phyloP scores from a whole-genome alignment of 2,329 filamentous ascomycete genomes.

The Hortaea sp. region DNA sequence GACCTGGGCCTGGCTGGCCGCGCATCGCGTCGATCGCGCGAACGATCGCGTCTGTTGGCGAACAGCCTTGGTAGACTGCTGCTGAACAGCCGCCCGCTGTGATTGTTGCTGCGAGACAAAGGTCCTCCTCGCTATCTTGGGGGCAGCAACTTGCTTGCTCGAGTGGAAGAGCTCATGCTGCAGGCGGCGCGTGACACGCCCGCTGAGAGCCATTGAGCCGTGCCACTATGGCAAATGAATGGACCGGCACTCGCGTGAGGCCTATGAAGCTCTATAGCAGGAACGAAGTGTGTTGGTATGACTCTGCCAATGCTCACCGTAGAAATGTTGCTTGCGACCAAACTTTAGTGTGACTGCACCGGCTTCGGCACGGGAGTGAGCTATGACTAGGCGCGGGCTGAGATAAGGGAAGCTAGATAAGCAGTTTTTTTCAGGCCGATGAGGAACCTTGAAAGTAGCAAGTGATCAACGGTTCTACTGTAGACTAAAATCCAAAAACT shows the following conservation, averaged over 20 bases:
- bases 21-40: constrained; percentile 15
- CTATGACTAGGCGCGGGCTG: too few relatives aligned
- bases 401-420: too few relatives aligned
- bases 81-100: constrained; percentile 9
- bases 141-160: constrained; percentile 13
- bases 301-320: too few relatives aligned
- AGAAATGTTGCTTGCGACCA: too few relatives aligned
- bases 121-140: constrained; percentile 17
- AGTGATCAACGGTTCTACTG: too few relatives aligned
- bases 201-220: constrained; percentile 23
- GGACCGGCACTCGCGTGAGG: background rate
- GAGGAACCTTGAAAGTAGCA: too few relatives aligned
- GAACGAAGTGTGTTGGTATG: too few relatives aligned
- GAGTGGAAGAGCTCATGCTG: constrained; percentile 18
- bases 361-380: too few relatives aligned
- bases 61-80: constrained; percentile 7
- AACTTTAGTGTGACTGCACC: too few relatives aligned
- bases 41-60: constrained; percentile 16
- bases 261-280: background rate
- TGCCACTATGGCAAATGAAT: constrained; percentile 1
- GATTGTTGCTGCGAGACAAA: constrained; percentile 15
- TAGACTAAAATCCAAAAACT: too few relatives aligned
- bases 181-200: constrained; percentile 22
- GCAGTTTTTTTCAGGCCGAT: too few relatives aligned
- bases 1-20: constrained; percentile 44